Percentiles rank a stretch among this genome's conserved stretches.
Evolutionary conservation across 2,329 filamentous ascomycete genomes (phyloP).

Genomic region (Phaeophleospora eucalypticola): DNA sequence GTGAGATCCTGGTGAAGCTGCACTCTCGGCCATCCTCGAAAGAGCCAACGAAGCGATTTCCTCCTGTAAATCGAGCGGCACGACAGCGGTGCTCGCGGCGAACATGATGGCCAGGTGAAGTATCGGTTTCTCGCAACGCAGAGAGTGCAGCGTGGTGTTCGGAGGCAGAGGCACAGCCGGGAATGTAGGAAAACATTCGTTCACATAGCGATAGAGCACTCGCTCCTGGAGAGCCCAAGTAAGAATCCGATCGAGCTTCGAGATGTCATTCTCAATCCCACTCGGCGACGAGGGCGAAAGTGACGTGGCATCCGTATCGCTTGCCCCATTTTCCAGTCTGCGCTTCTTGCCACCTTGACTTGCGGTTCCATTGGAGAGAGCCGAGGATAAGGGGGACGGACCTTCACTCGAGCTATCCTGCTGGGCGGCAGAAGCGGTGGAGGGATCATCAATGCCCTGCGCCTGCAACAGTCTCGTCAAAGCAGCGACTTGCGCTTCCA

Average conservation of each 20-base stretch:
- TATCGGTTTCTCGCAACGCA: slow-evolving; percentile 38
- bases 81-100: slow-evolving; percentile 47
- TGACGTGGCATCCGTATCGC: background rate
- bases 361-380: background rate
- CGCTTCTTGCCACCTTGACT: slow-evolving; percentile 11
- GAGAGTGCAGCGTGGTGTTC: slow-evolving; percentile 8
- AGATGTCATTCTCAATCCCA: background rate
- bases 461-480: slow-evolving; percentile 25
- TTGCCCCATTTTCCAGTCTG: slow-evolving; percentile 2
- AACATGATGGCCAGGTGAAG: slow-evolving; percentile 57
- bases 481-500: slow-evolving; percentile 30
- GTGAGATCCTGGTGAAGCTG: slow-evolving; percentile 71
- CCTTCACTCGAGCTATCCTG: background rate
- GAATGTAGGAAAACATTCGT: slow-evolving; percentile 17
- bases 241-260: slow-evolving; percentile 20
- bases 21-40: slow-evolving; percentile 64
- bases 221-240: slow-evolving; percentile 17
- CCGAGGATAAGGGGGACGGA: background rate
- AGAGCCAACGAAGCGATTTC: slow-evolving; percentile 64
- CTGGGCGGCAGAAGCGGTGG: background rate
- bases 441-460: slow-evolving; percentile 21
- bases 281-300: background rate
- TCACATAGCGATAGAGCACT: slow-evolving; percentile 20
- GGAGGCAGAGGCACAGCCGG: slow-evolving; percentile 18
- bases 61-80: slow-evolving; percentile 54